These are phyloP conservation scores for Quercus cerris DNA, from an alignment of 306 rosid species.

Conservation along the genomic window DNA sequence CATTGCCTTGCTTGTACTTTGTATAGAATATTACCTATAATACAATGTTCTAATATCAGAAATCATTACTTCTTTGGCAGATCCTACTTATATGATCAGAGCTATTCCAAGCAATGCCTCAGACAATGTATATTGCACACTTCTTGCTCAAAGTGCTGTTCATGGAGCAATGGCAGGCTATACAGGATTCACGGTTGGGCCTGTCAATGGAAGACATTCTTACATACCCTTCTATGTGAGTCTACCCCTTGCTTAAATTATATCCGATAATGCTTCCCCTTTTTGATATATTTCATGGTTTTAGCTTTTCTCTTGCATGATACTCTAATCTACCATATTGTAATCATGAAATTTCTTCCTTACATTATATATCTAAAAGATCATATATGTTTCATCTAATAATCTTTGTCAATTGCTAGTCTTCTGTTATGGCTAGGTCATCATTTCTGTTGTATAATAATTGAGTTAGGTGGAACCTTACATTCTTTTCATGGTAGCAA, in stretches of 20 bases:
- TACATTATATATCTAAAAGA: neutral
- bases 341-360: neutral
- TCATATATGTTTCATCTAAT: too few relatives aligned
- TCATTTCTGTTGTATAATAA: too few relatives aligned
- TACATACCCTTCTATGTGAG: slow-evolving; percentile 86
- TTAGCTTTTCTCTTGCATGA: neutral
- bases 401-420: too few relatives aligned
- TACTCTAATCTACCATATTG: neutral
- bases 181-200: slow-evolving; percentile 76
- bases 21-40: neutral
- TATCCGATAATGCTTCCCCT: neutral
- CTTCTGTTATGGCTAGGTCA: too few relatives aligned
- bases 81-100: slow-evolving; percentile 95
- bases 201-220: slow-evolving; percentile 87
- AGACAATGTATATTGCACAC: slow-evolving; percentile 87
- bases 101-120: slow-evolving; percentile 93
- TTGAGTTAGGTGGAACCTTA: too few relatives aligned
- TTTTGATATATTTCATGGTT: neutral
- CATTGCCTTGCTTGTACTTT: neutral
- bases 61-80: slow-evolving; percentile 35
- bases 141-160: slow-evolving; percentile 90
- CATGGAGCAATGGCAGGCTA: slow-evolving; percentile 99
- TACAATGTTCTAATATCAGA: neutral
- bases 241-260: slow-evolving; percentile 9
- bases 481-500: neutral